Evolutionary conservation across 2,329 filamentous ascomycete species (phyloP), one percentile per base, ranked within the genome.

Genomic region (Sporothrix inflata): DNA sequence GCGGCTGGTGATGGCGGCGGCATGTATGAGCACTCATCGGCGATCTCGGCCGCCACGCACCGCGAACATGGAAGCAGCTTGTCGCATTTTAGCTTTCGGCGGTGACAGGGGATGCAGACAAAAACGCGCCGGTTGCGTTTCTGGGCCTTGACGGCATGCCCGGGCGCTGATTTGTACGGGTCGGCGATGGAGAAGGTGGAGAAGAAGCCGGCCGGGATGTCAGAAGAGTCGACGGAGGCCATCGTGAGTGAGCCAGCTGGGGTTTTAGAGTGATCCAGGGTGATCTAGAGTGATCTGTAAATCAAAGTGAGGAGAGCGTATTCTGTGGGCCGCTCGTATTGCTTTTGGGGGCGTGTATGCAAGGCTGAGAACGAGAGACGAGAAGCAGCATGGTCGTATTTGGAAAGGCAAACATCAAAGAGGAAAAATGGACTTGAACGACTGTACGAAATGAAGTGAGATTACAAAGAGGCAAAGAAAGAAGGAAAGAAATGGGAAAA

Each of bases 41-140:
- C 65, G 4, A 74, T 70, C 19, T 76, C 76, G 24, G 75, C 74
- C 9, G 75, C 73, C 6, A 76, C 71, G 66, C 78, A 79, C 12
- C 77, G 75, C 11, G 75, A 74, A 68, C 78, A 79, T 0, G 78
- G 78, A 47, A 75, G 74, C 8, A 73, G 68, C 63, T 78, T 79
- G 72, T 79, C 77, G 47, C 78, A 79, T 71, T 75, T 77, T 0
- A 79, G 75, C 73, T 79, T 79, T 21, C 75, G 73, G 8, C 75
- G 74, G 57, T 79, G 78, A 71, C 78, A 79, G 16, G 77, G 77
- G 11, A 79, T 77, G 55, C 78, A 79, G 9, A 79, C 78, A 66
- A 77, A 78, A 9, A 79, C 77, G 19, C 76, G 74, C 34, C 78
- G 72, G 74, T 79, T 78, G 16, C 78, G 77, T 70, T 74, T 77